Percentiles rank a stretch among this genome's conserved stretches.
phyloP scores from a whole-genome alignment of 176 grass and related monocot species.

The Thinopyrum elongatum region DNA sequence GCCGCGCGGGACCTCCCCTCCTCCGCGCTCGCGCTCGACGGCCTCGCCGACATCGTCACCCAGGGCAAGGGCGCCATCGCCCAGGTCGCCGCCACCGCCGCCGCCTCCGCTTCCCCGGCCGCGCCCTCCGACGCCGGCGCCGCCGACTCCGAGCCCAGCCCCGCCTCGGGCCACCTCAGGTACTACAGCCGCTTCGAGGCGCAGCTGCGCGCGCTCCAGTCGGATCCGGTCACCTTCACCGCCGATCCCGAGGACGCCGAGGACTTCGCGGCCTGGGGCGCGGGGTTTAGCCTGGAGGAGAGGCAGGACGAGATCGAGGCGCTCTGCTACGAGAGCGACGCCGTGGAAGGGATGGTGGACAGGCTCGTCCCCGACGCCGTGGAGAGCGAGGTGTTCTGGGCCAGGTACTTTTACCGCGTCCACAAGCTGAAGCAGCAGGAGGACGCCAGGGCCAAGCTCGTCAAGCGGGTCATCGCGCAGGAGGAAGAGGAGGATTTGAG shows the following conservation, averaged over 20 bases:
- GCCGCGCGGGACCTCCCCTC: conserved; percentile 58
- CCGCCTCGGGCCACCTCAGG: conserved; percentile 35
- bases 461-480: conserved; percentile 63
- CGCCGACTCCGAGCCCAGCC: conserved; percentile 36
- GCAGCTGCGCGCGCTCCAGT: conserved; percentile 72
- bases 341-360: conserved; percentile 55
- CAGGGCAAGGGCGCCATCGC: conserved; percentile 85
- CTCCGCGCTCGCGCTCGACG: conserved; percentile 58
- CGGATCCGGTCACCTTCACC: conserved; percentile 69
- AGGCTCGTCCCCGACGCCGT: conserved; percentile 64
- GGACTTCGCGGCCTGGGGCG: conserved; percentile 66
- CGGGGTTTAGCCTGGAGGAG: conserved; percentile 60
- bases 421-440: conserved; percentile 81
- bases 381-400: conserved; percentile 75
- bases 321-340: conserved; percentile 56
- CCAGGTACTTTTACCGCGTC: conserved; percentile 73
- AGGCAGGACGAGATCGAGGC: conserved; percentile 76
- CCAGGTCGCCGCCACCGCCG: conserved; percentile 26
- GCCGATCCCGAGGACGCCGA: conserved; percentile 72
- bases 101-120: conserved; percentile 4
- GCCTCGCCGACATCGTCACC: conserved; percentile 72
- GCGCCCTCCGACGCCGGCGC: conserved; percentile 23
- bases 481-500: conserved; percentile 89
- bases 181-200: conserved; percentile 83
- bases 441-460: conserved; percentile 75